Evolutionary conservation across 805 yeast genomes (phyloP).

Genomic region (Kodamaea nitidulidarum): DNA sequence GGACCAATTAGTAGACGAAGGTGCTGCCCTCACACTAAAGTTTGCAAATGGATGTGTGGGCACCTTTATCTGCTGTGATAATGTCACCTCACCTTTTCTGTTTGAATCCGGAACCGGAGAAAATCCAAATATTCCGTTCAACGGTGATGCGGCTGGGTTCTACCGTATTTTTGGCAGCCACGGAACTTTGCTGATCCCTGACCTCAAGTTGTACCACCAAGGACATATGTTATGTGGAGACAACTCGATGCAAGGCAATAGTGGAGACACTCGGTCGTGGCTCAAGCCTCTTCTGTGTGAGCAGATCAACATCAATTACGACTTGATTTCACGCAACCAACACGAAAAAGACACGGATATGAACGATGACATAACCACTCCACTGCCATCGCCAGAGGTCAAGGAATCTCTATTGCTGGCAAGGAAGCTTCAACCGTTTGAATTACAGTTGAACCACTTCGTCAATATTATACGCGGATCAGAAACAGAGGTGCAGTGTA

Average conservation of each 20-base stretch:
- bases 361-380: slow-evolving; percentile 21
- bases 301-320: slow-evolving; percentile 16
- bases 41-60: slow-evolving; percentile 33
- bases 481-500: slow-evolving; percentile 27
- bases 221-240: not conserved
- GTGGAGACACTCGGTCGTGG: slow-evolving; percentile 24
- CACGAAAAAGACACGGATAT: slow-evolving; percentile 4
- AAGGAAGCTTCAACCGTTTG: slow-evolving; percentile 27
- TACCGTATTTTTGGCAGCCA: slow-evolving; percentile 37
- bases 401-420: slow-evolving; percentile 18
- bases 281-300: slow-evolving; percentile 23
- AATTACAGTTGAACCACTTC: slow-evolving; percentile 35
- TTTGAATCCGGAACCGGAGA: slow-evolving; percentile 40
- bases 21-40: slow-evolving; percentile 31
- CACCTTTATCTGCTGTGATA: slow-evolving; percentile 36
- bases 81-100: slow-evolving; percentile 35
- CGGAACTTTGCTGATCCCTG: slow-evolving; percentile 38
- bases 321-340: slow-evolving; percentile 8
- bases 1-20: slow-evolving; percentile 32
- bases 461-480: slow-evolving; percentile 30
- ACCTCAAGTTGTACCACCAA: slow-evolving; percentile 31
- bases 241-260: slow-evolving; percentile 12
- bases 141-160: slow-evolving; percentile 27
- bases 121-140: slow-evolving; percentile 33
- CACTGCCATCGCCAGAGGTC: slow-evolving; percentile 28